Conservation (phyloP, 2,329 filamentous ascomycete species). For the Penicillium sp. region DNA sequence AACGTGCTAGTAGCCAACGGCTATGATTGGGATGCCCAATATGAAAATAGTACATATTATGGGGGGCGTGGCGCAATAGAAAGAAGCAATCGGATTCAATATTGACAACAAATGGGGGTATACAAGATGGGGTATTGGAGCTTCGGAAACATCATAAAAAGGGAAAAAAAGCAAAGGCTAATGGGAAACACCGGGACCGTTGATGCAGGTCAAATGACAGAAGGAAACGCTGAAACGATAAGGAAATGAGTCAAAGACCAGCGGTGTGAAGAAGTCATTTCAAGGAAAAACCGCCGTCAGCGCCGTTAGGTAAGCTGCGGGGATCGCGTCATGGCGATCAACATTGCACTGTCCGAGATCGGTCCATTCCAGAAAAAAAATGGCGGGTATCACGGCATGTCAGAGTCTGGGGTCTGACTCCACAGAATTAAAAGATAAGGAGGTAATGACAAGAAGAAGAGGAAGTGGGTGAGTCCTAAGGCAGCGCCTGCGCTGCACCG, state of each 20-base stretch:
- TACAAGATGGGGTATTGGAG: slow-evolving; percentile 22
- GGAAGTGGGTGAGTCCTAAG: background rate
- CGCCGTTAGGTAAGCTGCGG: slow-evolving; percentile 29
- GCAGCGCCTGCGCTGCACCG: slow-evolving; percentile 24
- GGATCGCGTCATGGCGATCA: slow-evolving; percentile 11
- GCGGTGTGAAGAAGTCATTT: slow-evolving; percentile 19
- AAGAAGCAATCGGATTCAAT: background rate
- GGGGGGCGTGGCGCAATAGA: slow-evolving; percentile 9
- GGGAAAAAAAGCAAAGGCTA: slow-evolving; percentile 11
- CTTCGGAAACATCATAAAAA: slow-evolving; percentile 17
- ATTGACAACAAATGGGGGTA: slow-evolving; percentile 8
- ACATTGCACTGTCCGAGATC: background rate
- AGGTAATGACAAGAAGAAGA: slow-evolving; percentile 1
- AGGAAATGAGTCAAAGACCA: slow-evolving; percentile 12
- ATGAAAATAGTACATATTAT: background rate
- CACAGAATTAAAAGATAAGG: slow-evolving; percentile 12
- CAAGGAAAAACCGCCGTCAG: slow-evolving; percentile 24
- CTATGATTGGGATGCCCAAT: slow-evolving; percentile 1
- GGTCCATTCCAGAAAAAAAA: background rate
- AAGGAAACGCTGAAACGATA: slow-evolving; percentile 9
- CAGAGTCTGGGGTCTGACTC: background rate
- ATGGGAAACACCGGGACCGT: slow-evolving; percentile 18
- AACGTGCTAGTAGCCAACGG: background rate
- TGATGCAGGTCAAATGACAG: slow-evolving; percentile 15
- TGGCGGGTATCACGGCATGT: slow-evolving; percentile 5